Base-by-base conservation (phyloP, 1,284 basidiomycete genomes). In the Trametes pubescens region DNA sequence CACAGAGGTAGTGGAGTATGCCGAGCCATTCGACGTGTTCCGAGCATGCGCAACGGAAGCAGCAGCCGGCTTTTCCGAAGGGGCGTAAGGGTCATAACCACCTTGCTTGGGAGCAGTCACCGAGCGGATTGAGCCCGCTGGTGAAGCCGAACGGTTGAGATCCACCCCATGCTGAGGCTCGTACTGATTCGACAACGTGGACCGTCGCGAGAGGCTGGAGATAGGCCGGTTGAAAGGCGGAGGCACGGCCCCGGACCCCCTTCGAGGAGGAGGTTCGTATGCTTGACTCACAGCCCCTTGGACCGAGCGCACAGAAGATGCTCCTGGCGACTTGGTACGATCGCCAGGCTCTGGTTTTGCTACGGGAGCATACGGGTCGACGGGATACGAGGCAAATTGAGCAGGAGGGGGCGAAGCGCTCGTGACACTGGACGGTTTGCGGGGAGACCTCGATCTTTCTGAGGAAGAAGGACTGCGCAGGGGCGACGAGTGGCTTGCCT, bases 21-120 rank as follows among this genome's bases (percentile, higher is more conserved):
- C 69, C n/a, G 86, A 86, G 2, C 81, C 77, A 69, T 82, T 86
- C 4, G 86, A 86, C 60, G 77, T 75, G 7, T 86, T 84, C 44
- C 84, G 78, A 46, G 72, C 76, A 38, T 79, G 81, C 1, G 72
- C 47, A 18, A 71, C 69, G 8, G 63, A 59, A 22, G 66, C 24
- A n/a, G 48, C 54, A 24, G 53, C 58, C 51, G 35, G n/a, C 57
- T 61, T 62, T 40, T 51, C 57, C 11, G 56, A 3, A 26, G 74
- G 72, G 2, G 72, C 66, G 47, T 75, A 74, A 7, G 74, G 70
- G 55, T 75, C 73, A 40, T 66, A 65, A 9, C 47, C 11, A 29
- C 22, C 43, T 29, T 56, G 59, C 40, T 61, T 65, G 18, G 57
- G 46, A 1, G 56, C 67, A 5, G 55, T 71, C 38, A 67, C 62